Percentiles rank a stretch among this genome's conserved stretches.
Evolutionary conservation across 345 rosid genomes (phyloP).

Genomic region (Erodium maritimum): DNA sequence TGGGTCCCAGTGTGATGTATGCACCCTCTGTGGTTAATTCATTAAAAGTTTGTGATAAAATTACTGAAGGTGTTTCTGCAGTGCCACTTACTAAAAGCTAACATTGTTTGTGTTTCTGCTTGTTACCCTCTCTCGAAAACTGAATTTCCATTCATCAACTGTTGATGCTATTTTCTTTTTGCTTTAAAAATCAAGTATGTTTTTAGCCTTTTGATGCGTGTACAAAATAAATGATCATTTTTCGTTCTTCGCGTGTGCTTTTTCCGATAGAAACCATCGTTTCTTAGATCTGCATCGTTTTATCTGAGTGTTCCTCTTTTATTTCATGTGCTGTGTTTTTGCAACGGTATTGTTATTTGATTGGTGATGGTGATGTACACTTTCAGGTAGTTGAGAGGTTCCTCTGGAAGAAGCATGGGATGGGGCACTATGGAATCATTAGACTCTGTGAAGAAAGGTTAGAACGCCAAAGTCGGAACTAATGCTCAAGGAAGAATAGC

Average conservation of each 20-base stretch:
- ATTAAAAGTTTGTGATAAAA: too few species aligned
- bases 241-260: not conserved
- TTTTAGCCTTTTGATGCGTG: too few species aligned
- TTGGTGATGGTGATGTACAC: not conserved
- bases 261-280: too few species aligned
- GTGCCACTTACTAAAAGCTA: too few species aligned
- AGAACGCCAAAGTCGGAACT: not conserved
- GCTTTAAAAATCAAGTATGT: not conserved
- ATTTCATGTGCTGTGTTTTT: not conserved
- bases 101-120: not conserved
- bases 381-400: not conserved
- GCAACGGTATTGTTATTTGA: not conserved
- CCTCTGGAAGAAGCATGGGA: not conserved
- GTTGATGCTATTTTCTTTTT: not conserved
- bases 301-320: too few species aligned
- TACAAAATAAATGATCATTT: too few species aligned
- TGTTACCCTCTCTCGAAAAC: not conserved
- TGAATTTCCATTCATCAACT: not conserved
- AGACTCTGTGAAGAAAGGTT: not conserved
- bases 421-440: too few species aligned
- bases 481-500: not conserved
- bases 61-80: too few species aligned
- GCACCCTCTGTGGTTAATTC: too few species aligned
- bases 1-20: too few species aligned
- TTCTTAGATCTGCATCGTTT: too few species aligned